Evolutionary conservation across 495 filamentous ascomycete species (phyloP), one percentile per base, ranked within the genome.

Genomic region (Hypoxylon intermedium): DNA sequence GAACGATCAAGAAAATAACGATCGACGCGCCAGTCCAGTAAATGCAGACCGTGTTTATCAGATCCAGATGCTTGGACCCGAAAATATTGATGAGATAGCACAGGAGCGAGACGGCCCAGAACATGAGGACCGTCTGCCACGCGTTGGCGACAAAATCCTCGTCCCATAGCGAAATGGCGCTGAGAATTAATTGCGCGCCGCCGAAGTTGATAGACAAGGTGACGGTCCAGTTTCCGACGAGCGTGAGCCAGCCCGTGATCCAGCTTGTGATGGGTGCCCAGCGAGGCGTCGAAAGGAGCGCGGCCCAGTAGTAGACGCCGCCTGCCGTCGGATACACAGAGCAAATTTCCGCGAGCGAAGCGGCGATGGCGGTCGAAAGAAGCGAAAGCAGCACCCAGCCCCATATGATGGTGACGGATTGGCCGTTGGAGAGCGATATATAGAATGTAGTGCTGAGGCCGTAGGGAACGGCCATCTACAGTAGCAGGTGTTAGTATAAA

Each of bases 181-280:
- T 85, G 6, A 84, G 77, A 28, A 89, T 82, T 3, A 89, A 74
- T 9, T 76, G 77, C 6, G 86, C 86, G 37, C 79, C 75, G n/a
- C 86, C 86, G 57, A 88, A 89, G 15, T 83, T 80, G 60, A 89
- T 89, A 37, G 85, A 85, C 0, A 85, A 87, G 1, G 86, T 89
- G 9, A 89, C 85, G 23, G 86, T 85, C 24, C 87, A 82, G 61
- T 86, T 82, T 9, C 83, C 83, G 5, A 85, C 78, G 9, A 85
- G 56, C 44, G 84, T 85, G 67, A 79, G 83, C 85, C 85, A 87
- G 9, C 85, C 85, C 1, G 85, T 88, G 34, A 87, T 75, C 85
- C 85, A 88, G 20, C 82, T 80, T 5, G 79, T 77, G 62, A 88
- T 87, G 5, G 85, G 82, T 0, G 80, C 77, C 69, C 80, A 77